These are phyloP conservation scores for Rhodofomes roseus DNA, from an alignment of 1,284 basidiomycete species.

Conservation along the genomic window DNA sequence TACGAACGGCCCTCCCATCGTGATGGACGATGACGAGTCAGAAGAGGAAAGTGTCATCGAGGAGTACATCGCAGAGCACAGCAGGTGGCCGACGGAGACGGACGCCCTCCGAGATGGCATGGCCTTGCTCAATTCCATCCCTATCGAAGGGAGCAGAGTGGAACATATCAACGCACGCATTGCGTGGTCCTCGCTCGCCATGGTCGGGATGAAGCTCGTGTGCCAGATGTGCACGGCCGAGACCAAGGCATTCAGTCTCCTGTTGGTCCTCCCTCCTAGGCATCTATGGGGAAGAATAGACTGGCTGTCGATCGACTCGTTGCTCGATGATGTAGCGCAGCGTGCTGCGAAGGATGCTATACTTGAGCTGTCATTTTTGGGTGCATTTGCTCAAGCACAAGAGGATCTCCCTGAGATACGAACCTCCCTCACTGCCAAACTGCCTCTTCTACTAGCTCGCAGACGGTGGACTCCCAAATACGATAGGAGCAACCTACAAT, in stretches of 20 bases:
- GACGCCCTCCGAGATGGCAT: background rate
- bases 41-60: background rate
- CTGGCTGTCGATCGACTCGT: conserved; percentile 1
- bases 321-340: background rate
- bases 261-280: background rate
- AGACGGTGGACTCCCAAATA: background rate
- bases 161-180: conserved; percentile 1
- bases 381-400: background rate
- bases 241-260: background rate
- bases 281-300: background rate
- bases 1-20: background rate
- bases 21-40: conserved; percentile 5
- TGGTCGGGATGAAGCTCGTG: conserved; percentile 4
- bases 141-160: conserved; percentile 1
- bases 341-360: background rate
- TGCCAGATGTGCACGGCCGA: background rate
- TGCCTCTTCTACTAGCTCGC: background rate
- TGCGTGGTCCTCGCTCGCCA: conserved; percentile 2
- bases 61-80: background rate
- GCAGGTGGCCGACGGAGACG: background rate
- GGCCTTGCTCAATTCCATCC: background rate
- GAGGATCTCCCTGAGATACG: background rate
- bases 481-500: background rate
- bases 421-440: background rate
- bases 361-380: background rate